Evolutionary conservation across 2,329 filamentous ascomycete species (phyloP).

Genomic region (Fusarium acutatum): DNA sequence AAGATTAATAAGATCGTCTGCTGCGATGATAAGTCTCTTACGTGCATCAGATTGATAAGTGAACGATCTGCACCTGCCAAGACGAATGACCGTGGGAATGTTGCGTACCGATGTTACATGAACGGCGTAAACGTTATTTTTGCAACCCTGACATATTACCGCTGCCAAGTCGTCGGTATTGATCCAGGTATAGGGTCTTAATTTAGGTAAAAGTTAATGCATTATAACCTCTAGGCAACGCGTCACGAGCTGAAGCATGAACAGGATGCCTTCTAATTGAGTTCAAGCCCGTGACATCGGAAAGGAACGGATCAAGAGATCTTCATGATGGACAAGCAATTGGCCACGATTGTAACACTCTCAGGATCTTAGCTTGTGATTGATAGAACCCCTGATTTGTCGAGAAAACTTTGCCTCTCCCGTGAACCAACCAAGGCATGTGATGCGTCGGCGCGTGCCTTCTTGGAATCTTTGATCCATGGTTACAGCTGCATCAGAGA

Average conservation of each 20-base stretch:
- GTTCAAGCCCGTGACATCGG: background rate
- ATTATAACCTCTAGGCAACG: background rate
- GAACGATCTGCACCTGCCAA: background rate
- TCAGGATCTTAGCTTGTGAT: background rate
- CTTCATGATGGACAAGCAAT: background rate
- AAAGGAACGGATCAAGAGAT: background rate
- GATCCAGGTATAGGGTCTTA: background rate
- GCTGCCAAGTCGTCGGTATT: background rate
- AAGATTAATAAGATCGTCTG: background rate
- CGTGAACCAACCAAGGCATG: background rate
- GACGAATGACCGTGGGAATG: background rate
- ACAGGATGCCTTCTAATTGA: background rate
- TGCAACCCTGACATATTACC: background rate
- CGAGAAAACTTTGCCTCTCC: background rate
- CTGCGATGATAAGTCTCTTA: background rate
- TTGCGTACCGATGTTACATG: background rate
- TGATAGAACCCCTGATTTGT: background rate
- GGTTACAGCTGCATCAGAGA: background rate
- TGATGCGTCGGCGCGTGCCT: background rate
- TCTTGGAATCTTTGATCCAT: background rate
- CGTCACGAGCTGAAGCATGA: background rate
- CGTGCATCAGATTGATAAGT: background rate
- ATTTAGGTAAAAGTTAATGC: background rate
- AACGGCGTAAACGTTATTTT: background rate
- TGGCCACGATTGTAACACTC: background rate